Percentiles rank a stretch among this genome's conserved stretches.
These are phyloP conservation scores for Tricholoma sp. DNA, from an alignment of 768 basidiomycete species.

Conservation along the genomic window DNA sequence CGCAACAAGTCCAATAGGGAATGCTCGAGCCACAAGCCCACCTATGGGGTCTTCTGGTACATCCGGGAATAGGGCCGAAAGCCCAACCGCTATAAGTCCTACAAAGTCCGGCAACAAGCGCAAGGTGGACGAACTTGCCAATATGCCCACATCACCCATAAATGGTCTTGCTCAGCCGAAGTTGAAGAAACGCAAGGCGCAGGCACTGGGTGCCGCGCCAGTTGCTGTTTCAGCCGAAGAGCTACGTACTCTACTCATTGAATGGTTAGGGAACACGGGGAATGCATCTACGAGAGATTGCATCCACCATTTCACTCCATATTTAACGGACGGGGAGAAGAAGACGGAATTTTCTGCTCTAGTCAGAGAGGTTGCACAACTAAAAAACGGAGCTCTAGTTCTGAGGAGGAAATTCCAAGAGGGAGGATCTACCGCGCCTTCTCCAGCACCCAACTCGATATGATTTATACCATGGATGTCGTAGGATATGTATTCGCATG, in stretches of 20 bases:
- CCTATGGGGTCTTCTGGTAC: slow-evolving; percentile 18
- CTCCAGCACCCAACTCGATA: slow-evolving; percentile 21
- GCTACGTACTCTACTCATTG: slow-evolving; percentile 63
- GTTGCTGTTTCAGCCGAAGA: slow-evolving; percentile 46
- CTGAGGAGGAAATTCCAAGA: slow-evolving; percentile 39
- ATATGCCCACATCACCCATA: slow-evolving; percentile 11
- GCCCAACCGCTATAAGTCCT: slow-evolving; percentile 22
- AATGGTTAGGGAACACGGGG: slow-evolving; percentile 68
- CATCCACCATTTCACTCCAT: slow-evolving; percentile 74
- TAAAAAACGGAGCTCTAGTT: slow-evolving; percentile 62
- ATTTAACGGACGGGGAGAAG: slow-evolving; percentile 62
- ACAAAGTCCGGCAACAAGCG: slow-evolving; percentile 35
- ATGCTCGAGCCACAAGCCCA: slow-evolving; percentile 42
- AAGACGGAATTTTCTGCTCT: slow-evolving; percentile 73
- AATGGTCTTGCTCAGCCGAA: slow-evolving; percentile 24
- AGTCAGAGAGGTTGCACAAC: slow-evolving; percentile 72
- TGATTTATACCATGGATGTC: too few species aligned
- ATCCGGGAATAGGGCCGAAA: slow-evolving; percentile 26
- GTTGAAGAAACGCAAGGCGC: slow-evolving; percentile 58
- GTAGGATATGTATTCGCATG: too few species aligned
- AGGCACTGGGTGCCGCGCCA: slow-evolving; percentile 24
- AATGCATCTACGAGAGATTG: slow-evolving; percentile 74
- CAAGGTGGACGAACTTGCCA: slow-evolving; percentile 39
- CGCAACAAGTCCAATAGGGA: slow-evolving; percentile 43
- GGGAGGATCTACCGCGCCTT: slow-evolving; percentile 30